phyloP scores from a whole-genome alignment of 495 filamentous ascomycete species.

The Pyrenopolyporus hunteri region DNA sequence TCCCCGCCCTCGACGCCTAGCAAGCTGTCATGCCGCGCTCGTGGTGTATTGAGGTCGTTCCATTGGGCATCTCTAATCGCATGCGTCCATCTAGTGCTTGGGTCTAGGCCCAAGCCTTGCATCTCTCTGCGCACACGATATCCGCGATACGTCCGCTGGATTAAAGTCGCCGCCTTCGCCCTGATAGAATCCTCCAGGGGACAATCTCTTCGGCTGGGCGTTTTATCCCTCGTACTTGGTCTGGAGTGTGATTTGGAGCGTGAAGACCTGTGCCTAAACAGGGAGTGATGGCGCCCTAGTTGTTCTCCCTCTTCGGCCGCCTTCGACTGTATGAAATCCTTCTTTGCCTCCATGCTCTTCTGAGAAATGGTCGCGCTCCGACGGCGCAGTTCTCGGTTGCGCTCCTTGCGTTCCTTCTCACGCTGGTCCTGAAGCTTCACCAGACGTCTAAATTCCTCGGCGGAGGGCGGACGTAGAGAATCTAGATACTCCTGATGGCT shows the following conservation, averaged over 20 bases:
- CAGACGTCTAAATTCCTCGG: slow-evolving; percentile 52
- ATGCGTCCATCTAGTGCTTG: slow-evolving; percentile 72
- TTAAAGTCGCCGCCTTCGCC: slow-evolving; percentile 57
- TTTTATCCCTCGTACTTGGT: slow-evolving; percentile 4
- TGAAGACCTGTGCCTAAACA: slow-evolving; percentile 10
- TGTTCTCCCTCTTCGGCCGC: slow-evolving; percentile 19
- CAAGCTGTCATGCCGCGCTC: slow-evolving; percentile 41
- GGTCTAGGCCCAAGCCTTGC: slow-evolving; percentile 66
- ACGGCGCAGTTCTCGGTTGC: slow-evolving; percentile 43
- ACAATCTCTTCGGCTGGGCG: background rate
- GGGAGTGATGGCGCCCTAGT: background rate
- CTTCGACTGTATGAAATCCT: slow-evolving; percentile 38
- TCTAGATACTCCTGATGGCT: slow-evolving; percentile 55
- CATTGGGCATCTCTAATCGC: slow-evolving; percentile 70
- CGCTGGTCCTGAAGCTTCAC: slow-evolving; percentile 51
- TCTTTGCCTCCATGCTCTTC: slow-evolving; percentile 34
- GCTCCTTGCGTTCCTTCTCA: slow-evolving; percentile 50
- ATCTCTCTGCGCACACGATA: slow-evolving; percentile 71
- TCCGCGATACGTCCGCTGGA: slow-evolving; percentile 73
- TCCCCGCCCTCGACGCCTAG: slow-evolving; percentile 15
- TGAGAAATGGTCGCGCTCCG: slow-evolving; percentile 31
- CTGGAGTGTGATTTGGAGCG: slow-evolving; percentile 10
- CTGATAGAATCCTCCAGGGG: slow-evolving; percentile 27
- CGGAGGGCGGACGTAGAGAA: slow-evolving; percentile 52
- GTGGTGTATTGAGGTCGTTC: slow-evolving; percentile 58